Conservation (phyloP, 2,329 filamentous ascomycete genomes). For the Nothophoma quercina region DNA sequence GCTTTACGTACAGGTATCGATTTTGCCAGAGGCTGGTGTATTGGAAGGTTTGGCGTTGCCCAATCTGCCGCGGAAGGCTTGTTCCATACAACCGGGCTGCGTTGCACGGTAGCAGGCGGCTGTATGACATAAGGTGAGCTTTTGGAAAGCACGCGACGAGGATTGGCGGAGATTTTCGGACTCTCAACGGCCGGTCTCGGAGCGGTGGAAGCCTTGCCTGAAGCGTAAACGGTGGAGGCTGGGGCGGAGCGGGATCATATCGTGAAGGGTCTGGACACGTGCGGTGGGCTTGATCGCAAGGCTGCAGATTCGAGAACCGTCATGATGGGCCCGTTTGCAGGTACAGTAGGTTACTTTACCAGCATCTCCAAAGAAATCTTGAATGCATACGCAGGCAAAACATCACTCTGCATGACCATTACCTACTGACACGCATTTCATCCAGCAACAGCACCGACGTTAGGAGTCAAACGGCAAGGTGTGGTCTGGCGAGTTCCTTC, state of each 20-base stretch:
- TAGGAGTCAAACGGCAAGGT: conserved; percentile 15
- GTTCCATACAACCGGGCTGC: conserved; percentile 18
- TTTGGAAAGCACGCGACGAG: conserved; percentile 4
- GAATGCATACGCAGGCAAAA: neutral
- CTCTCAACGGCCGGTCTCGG: conserved; percentile 23
- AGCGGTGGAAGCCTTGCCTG: conserved; percentile 33
- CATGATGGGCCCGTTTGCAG: neutral
- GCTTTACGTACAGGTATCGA: conserved; percentile 35
- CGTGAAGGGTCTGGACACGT: conserved; percentile 26
- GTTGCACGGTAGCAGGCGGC: conserved; percentile 18
- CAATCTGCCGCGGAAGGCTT: conserved; percentile 19
- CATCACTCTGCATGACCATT: conserved; percentile 10
- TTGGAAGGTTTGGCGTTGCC: conserved; percentile 24
- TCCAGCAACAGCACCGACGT: conserved; percentile 14
- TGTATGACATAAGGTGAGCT: conserved; percentile 27
- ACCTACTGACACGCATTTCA: conserved; percentile 8
- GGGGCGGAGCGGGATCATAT: conserved; percentile 34
- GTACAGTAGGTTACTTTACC: conserved; percentile 4
- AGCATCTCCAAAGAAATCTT: conserved; percentile 9
- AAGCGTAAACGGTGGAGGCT: conserved; percentile 31
- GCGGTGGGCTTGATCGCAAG: conserved; percentile 22
- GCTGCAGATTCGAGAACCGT: conserved; percentile 16
- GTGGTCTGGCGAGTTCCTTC: conserved; percentile 19
- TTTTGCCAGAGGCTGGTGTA: conserved; percentile 16
- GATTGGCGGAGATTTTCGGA: conserved; percentile 32